These are phyloP conservation scores for Brasenia schreberi DNA, from an alignment of 164 flowering plant genomes.

Conservation along the genomic window DNA sequence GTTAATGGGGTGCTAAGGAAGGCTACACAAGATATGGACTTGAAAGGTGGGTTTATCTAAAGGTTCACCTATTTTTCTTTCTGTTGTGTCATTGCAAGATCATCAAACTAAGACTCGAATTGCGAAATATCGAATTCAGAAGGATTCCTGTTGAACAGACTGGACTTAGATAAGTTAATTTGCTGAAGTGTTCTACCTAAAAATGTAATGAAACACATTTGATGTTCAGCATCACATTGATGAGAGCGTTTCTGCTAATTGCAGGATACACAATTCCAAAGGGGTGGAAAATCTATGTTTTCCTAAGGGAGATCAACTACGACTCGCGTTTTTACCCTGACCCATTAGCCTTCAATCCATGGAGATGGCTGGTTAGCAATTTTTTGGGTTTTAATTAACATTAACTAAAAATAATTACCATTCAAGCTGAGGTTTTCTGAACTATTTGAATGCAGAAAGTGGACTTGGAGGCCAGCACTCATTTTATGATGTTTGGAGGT, in stretches of 20 bases:
- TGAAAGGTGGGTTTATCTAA: constrained; percentile 26
- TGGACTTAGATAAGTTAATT: not conserved
- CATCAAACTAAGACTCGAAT: not conserved
- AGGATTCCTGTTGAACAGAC: not conserved
- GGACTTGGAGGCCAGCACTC: constrained; percentile 43
- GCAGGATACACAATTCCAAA: constrained; percentile 42
- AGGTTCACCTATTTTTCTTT: not conserved
- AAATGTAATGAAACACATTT: no score
- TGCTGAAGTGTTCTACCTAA: no score
- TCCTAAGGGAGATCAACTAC: constrained; percentile 35
- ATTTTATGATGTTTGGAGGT: constrained; percentile 65
- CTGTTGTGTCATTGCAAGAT: not conserved
- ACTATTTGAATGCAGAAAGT: constrained; percentile 34
- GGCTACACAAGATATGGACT: constrained; percentile 29
- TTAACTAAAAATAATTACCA: not conserved
- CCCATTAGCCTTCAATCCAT: constrained; percentile 39
- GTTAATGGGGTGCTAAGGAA: constrained; percentile 42
- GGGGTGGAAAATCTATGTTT: constrained; percentile 51
- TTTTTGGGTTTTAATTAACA: no score
- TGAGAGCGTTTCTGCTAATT: not conserved
- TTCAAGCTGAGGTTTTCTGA: not conserved
- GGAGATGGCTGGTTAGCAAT: constrained; percentile 45
- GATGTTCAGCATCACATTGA: not conserved
- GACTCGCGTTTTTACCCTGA: constrained; percentile 35
- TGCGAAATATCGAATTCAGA: not conserved